These are phyloP conservation scores for Phytophthora lateralis DNA, from an alignment of 352 stramenopile species.

Conservation along the genomic window DNA sequence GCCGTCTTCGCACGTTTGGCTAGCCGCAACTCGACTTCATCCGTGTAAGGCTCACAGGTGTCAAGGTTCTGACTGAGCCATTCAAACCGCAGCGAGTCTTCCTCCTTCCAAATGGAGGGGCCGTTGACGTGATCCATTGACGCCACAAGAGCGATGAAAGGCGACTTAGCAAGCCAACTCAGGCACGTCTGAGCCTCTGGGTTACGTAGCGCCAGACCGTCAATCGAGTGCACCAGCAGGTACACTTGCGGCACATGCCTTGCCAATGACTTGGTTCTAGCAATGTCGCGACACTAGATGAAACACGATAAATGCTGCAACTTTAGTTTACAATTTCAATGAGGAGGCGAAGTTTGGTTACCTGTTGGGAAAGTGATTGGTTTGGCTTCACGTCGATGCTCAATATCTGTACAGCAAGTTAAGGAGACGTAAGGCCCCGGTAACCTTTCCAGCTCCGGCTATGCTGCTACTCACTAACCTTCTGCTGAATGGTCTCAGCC, in stretches of 20 bases:
- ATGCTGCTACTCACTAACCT: constrained; percentile 20
- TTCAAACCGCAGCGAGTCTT: constrained; percentile 53
- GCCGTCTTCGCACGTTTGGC: constrained; percentile 32
- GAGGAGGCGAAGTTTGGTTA: not conserved
- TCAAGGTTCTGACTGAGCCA: constrained; percentile 56
- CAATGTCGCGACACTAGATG: constrained; percentile 39
- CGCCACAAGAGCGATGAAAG: constrained; percentile 51
- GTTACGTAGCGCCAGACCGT: constrained; percentile 49
- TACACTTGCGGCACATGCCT: constrained; percentile 34
- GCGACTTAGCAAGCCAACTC: constrained; percentile 50
- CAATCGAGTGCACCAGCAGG: constrained; percentile 62
- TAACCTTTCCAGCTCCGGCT: too few relatives aligned
- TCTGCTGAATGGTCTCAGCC: constrained; percentile 37
- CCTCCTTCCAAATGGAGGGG: constrained; percentile 58
- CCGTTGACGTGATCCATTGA: constrained; percentile 67
- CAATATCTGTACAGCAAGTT: constrained; percentile 25
- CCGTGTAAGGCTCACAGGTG: constrained; percentile 50
- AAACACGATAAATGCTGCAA: not conserved
- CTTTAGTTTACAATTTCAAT: constrained; percentile 1
- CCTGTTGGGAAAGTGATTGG: constrained; percentile 42
- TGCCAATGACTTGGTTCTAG: constrained; percentile 16
- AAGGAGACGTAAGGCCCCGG: too few relatives aligned
- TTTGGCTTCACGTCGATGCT: constrained; percentile 28
- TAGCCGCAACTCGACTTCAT: constrained; percentile 49
- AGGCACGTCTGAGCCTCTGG: constrained; percentile 54